phyloP scores from a whole-genome alignment of 2,329 filamentous ascomycete genomes.

The Diaporthe destruens region DNA sequence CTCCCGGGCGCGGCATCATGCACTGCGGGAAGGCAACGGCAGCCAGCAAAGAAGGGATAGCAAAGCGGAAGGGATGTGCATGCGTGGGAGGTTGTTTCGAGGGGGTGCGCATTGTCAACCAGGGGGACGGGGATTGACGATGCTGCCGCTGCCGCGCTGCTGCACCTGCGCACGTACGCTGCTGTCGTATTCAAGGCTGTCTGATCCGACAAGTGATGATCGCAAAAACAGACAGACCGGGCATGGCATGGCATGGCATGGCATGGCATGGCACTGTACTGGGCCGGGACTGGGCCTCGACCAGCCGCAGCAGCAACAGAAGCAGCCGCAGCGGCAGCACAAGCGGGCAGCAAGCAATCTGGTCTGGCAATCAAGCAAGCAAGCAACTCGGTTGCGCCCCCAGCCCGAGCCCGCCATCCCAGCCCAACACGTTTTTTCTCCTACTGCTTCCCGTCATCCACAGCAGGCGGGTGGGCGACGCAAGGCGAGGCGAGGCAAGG shows the following conservation, averaged over 20 bases:
- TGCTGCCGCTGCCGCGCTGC: neutral
- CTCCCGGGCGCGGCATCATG: slow-evolving; percentile 20
- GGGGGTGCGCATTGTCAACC: slow-evolving; percentile 11
- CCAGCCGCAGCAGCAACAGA: no score
- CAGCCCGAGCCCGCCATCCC: slow-evolving; percentile 25
- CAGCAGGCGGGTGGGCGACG: slow-evolving; percentile 37
- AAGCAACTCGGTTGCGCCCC: neutral
- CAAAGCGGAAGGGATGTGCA: slow-evolving; percentile 13
- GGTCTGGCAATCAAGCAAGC: neutral
- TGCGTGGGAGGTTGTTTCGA: slow-evolving; percentile 14
- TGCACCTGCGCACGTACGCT: slow-evolving; percentile 19
- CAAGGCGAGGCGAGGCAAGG: slow-evolving; percentile 31
- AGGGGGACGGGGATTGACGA: slow-evolving; percentile 2
- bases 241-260: no score
- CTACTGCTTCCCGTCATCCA: slow-evolving; percentile 37
- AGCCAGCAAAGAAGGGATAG: slow-evolving; percentile 20
- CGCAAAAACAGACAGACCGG: neutral
- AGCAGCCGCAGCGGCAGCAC: neutral
- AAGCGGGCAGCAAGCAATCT: neutral
- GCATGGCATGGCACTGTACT: no score
- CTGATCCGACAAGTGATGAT: slow-evolving; percentile 31
- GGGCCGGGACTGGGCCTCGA: no score
- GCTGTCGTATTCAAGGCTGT: slow-evolving; percentile 34
- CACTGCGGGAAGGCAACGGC: slow-evolving; percentile 31
- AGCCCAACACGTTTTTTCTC: slow-evolving; percentile 31